These are phyloP conservation scores for Gossypium herbaceum DNA, from an alignment of 345 rosid genomes.

Conservation along the genomic window DNA sequence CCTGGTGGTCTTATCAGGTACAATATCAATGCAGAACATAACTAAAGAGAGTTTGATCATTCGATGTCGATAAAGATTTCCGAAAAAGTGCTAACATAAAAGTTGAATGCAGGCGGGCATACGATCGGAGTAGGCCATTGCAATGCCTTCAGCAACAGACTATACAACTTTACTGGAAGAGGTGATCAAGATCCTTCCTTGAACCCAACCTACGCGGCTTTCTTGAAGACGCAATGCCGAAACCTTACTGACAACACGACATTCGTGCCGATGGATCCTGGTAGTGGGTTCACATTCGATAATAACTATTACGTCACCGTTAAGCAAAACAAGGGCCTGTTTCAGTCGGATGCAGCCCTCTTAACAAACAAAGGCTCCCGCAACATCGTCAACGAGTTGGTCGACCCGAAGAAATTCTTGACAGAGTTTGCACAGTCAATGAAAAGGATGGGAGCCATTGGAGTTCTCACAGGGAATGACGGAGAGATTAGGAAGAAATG, in stretches of 20 bases:
- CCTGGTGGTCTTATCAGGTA: constrained; percentile 71
- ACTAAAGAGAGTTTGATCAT: background rate
- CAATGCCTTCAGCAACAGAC: constrained; percentile 43
- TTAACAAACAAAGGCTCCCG: constrained; percentile 30
- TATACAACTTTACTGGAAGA: constrained; percentile 66
- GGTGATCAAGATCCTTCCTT: constrained; percentile 62
- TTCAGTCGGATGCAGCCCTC: constrained; percentile 64
- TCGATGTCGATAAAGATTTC: background rate
- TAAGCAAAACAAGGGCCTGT: constrained; percentile 42
- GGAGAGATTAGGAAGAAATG: constrained; percentile 64
- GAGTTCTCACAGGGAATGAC: constrained; percentile 32
- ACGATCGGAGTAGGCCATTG: constrained; percentile 58
- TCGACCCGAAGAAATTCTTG: constrained; percentile 28
- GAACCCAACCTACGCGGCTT: constrained; percentile 32
- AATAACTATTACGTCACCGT: constrained; percentile 37
- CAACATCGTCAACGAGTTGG: constrained; percentile 14
- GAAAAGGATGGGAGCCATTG: constrained; percentile 48
- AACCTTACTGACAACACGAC: constrained; percentile 29
- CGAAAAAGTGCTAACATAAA: background rate
- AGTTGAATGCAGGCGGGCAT: constrained; percentile 45
- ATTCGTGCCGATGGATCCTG: constrained; percentile 52
- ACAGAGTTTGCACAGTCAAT: constrained; percentile 53
- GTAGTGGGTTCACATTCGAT: constrained; percentile 41
- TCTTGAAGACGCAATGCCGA: constrained; percentile 42
- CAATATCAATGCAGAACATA: background rate